phyloP scores from a whole-genome alignment of 306 rosid species.

The Cercis canadensis region DNA sequence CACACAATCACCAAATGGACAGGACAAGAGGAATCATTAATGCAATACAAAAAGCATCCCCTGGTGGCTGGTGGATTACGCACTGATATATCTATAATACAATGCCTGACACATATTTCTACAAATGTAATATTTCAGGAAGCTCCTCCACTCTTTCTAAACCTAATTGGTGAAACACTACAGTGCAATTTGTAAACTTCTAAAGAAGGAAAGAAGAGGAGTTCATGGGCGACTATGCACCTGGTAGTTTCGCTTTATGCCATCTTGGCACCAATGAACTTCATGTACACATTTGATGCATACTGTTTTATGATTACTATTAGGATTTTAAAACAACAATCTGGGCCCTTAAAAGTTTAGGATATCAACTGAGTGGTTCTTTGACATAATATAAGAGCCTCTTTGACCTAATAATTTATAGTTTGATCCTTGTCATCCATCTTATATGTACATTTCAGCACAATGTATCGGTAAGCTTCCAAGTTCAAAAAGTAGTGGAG shows the following conservation, averaged over 20 bases:
- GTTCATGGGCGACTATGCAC: too few species aligned
- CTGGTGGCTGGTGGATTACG: neutral
- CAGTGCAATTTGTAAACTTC: conserved; percentile 4
- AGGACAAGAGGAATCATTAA: conserved; percentile 28
- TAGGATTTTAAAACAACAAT: conserved; percentile 18
- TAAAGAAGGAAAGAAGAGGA: too few species aligned
- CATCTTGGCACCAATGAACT: conserved; percentile 19
- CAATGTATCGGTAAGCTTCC: too few species aligned
- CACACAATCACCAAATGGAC: conserved; percentile 39
- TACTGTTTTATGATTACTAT: conserved; percentile 13
- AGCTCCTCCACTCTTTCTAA: conserved; percentile 20
- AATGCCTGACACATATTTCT: conserved; percentile 10
- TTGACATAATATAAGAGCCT: conserved; percentile 23
- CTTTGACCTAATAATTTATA: too few species aligned
- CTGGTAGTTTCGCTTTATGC: neutral
- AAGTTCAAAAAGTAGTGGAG: too few species aligned
- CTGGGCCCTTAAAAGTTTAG: neutral
- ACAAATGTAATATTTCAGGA: conserved; percentile 28
- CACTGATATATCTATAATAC: conserved; percentile 6
- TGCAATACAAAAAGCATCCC: conserved; percentile 30
- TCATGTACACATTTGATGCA: conserved; percentile 1
- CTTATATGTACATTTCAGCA: too few species aligned
- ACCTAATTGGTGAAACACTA: conserved; percentile 12
- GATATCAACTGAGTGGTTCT: neutral
- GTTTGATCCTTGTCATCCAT: neutral